Percentiles rank a stretch among this genome's conserved stretches.
Evolutionary conservation across 163 green algal genomes (phyloP).

Genomic region (Chlorella variabilis): DNA sequence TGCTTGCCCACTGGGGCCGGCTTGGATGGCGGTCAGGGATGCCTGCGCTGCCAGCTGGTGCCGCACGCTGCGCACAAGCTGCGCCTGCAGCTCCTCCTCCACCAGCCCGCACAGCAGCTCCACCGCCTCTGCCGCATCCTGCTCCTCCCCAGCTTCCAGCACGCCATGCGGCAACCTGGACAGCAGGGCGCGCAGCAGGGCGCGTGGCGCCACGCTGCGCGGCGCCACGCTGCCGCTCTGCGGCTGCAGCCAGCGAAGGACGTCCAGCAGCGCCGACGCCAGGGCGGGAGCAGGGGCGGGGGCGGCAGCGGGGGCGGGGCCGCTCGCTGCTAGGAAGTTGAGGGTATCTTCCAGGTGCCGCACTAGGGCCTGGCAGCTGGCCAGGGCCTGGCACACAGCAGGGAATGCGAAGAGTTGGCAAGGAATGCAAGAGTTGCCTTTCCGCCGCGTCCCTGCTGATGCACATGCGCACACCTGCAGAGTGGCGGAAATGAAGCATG

Average conservation of each 20-base stretch:
- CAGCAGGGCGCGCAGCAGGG: not conserved
- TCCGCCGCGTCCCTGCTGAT: no score
- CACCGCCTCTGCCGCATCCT: slow-evolving; percentile 34
- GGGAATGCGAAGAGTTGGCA: no score
- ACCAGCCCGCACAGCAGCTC: slow-evolving; percentile 12
- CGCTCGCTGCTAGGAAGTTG: not conserved
- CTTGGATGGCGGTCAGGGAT: not conserved
- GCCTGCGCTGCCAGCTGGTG: not conserved
- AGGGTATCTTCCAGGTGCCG: not conserved
- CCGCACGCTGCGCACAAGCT: not conserved
- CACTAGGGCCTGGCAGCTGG: not conserved
- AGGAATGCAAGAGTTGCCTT: no score
- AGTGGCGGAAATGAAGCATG: no score
- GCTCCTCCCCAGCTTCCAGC: slow-evolving; percentile 26
- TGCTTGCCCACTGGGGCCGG: not conserved
- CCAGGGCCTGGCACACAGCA: slow-evolving; percentile 5
- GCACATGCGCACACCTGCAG: no score
- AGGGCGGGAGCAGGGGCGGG: not conserved
- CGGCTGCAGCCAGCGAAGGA: slow-evolving; percentile 18
- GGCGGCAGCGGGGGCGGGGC: no score
- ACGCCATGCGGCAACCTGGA: not conserved
- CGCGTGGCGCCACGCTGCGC: not conserved
- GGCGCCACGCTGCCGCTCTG: not conserved
- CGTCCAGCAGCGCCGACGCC: not conserved
- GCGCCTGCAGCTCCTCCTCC: slow-evolving; percentile 11